A percentile compares a stretch with the other conserved stretches of the same genome.
phyloP scores from a whole-genome alignment of 2,329 filamentous ascomycete species.

The Davidsoniella neocaledoniae region DNA sequence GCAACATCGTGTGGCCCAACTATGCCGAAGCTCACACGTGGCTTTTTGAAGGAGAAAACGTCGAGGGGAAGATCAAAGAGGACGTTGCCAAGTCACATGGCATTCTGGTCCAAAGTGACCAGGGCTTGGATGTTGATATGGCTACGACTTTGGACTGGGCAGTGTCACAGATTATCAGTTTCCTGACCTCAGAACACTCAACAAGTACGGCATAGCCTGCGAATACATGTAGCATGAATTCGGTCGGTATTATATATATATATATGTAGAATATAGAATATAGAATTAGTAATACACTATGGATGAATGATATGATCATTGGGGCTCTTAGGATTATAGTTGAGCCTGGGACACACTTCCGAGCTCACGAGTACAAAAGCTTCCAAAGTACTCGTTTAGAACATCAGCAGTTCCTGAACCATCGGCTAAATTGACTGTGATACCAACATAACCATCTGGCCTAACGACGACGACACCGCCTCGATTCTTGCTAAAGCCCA shows the following conservation, averaged over 20 bases:
- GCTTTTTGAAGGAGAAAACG: slow-evolving; percentile 56
- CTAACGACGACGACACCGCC: slow-evolving; percentile 72
- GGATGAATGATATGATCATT: too few species aligned
- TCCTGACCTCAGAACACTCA: not conserved
- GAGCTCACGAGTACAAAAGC: not conserved
- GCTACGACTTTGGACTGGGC: slow-evolving; percentile 49
- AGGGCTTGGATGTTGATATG: slow-evolving; percentile 38
- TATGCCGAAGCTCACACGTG: slow-evolving; percentile 70
- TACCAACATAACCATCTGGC: slow-evolving; percentile 74
- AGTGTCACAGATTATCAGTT: slow-evolving; percentile 39
- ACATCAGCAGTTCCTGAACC: slow-evolving; percentile 66
- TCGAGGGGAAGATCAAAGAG: slow-evolving; percentile 38
- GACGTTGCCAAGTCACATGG: slow-evolving; percentile 26
- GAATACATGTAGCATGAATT: too few species aligned
- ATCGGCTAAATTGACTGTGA: slow-evolving; percentile 56
- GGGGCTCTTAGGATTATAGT: too few species aligned
- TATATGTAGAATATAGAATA: too few species aligned
- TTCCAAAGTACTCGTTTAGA: slow-evolving; percentile 62
- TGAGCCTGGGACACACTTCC: too few species aligned
- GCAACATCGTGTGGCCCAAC: slow-evolving; percentile 89
- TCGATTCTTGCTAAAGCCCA: slow-evolving; percentile 56
- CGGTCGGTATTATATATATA: too few species aligned
- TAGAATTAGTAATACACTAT: too few species aligned
- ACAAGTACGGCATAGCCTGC: too few species aligned
- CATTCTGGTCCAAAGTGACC: slow-evolving; percentile 32